Base-by-base conservation (phyloP, 352 stramenopile species). In the Phytopythium helicoides region DNA sequence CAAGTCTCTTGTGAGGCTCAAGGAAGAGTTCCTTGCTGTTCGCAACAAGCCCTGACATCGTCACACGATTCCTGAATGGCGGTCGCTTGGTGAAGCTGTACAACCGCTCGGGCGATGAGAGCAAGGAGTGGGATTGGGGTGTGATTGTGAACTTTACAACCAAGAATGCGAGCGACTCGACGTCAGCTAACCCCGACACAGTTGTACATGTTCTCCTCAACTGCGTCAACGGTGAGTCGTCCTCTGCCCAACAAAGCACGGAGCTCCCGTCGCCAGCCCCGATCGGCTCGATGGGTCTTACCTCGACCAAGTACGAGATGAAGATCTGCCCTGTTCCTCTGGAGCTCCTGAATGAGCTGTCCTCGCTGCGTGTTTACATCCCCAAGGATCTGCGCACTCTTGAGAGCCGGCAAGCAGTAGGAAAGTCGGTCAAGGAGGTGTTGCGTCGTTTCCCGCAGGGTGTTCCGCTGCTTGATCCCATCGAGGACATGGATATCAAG, bases 401-500 rank as follows among this genome's bases (percentile, higher is more conserved):
- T 3, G 80, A 92, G 28, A 89, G 74, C 34, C 84, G 84, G 16
- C 77, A 91, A 40, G 68, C 75, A 15, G 81, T 94, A 0, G 79
- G 76, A 37, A 94, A 92, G 58, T 91, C 81, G 6, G 71, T 90
- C 11, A 86, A 84, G 39, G 81, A 93, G 52, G 78, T 92, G 47
- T 58, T 89, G 23, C 79, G 77, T 19, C 70, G 78, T 9, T 94
- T 90, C 59, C 81, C 76, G 9, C 78, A 96, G 40, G 85, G 85
- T 45, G 69, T 97, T 31, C 92, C 93, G 8, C 72, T 98, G 5
- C 60, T 99, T 11, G 94, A 99, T 58, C 94, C 95, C 18, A 74
- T 97, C 22, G 86, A 97, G 52, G 96, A 99, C 64, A 91, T 98
- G 64, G 85, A 96, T 53, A 98, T 99, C 42, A 77, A 94, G 44